phyloP scores from a whole-genome alignment of 768 basidiomycete species.

The Lactifluus volemus region DNA sequence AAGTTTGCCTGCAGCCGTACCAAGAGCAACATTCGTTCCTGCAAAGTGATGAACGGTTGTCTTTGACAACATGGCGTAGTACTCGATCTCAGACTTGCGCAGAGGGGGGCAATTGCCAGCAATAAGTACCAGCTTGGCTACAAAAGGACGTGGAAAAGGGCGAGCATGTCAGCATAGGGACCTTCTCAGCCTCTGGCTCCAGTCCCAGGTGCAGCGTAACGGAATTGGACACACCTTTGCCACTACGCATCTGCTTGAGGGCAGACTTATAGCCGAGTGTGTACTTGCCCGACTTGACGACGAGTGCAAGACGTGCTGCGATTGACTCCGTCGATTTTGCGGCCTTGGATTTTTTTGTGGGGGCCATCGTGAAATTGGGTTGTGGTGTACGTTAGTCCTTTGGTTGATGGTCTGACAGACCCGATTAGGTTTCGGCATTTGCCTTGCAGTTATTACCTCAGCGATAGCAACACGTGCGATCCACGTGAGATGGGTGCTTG shows the following conservation, averaged over 20 bases:
- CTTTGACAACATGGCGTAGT: slow-evolving; percentile 99
- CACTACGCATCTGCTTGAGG: slow-evolving; percentile 94
- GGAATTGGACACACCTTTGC: slow-evolving; percentile 73
- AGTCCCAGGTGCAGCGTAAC: slow-evolving; percentile 65
- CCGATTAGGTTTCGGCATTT: slow-evolving; percentile 12
- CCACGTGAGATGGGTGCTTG: too few relatives aligned
- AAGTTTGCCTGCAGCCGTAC: slow-evolving; percentile 97
- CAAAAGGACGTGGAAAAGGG: slow-evolving; percentile 20
- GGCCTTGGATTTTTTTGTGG: slow-evolving; percentile 92
- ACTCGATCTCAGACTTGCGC: slow-evolving; percentile 98
- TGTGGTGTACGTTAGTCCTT: neutral
- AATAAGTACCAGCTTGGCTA: slow-evolving; percentile 97
- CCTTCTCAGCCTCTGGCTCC: slow-evolving; percentile 99
- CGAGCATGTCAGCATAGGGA: slow-evolving; percentile 65
- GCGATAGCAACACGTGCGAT: too few relatives aligned
- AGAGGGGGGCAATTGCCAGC: slow-evolving; percentile 99
- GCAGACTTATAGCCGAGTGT: slow-evolving; percentile 96
- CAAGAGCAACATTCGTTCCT: slow-evolving; percentile 96
- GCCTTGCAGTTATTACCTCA: neutral
- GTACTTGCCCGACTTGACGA: slow-evolving; percentile 99
- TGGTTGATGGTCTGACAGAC: neutral
- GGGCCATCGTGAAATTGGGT: slow-evolving; percentile 58
- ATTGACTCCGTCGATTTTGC: slow-evolving; percentile 92
- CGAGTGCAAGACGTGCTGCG: slow-evolving; percentile 83
- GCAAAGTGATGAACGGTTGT: slow-evolving; percentile 97